Conservation (phyloP, 768 basidiomycete species). For the Boletus rex-veris region DNA sequence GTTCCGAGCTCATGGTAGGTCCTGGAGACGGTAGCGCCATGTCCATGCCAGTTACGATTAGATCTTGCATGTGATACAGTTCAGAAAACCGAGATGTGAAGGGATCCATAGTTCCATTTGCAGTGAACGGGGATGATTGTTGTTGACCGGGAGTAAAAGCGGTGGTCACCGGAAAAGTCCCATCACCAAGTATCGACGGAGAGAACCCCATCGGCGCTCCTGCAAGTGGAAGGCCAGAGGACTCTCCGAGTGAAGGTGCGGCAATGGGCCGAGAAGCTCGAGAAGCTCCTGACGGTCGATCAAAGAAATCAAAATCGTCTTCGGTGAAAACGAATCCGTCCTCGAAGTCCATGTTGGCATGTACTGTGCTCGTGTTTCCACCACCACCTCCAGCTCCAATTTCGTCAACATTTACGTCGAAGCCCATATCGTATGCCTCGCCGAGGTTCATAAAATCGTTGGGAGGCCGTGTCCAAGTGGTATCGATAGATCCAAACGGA, state of each 20-base stretch:
- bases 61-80: conserved; percentile 22
- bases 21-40: conserved; percentile 51
- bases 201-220: conserved; percentile 34
- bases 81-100: conserved; percentile 23
- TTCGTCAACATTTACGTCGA: conserved; percentile 42
- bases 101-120: conserved; percentile 19
- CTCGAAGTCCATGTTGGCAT: conserved; percentile 48
- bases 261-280: conserved; percentile 21
- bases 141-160: conserved; percentile 28
- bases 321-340: conserved; percentile 64
- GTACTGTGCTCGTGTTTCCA: conserved; percentile 21
- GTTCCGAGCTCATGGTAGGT: conserved; percentile 46
- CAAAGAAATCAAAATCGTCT: conserved; percentile 88
- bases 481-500: conserved; percentile 41
- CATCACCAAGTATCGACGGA: conserved; percentile 31
- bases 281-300: conserved; percentile 44
- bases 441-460: conserved; percentile 37
- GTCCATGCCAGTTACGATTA: conserved; percentile 36
- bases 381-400: conserved; percentile 30
- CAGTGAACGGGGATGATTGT: conserved; percentile 29
- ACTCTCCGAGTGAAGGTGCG: conserved; percentile 12
- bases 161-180: conserved; percentile 21
- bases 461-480: conserved; percentile 38
- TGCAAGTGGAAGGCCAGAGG: conserved; percentile 31
- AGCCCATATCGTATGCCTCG: conserved; percentile 44